Base-by-base conservation (phyloP, 2,329 filamentous ascomycete species). In the Pseudogymnoascus pannorum region DNA sequence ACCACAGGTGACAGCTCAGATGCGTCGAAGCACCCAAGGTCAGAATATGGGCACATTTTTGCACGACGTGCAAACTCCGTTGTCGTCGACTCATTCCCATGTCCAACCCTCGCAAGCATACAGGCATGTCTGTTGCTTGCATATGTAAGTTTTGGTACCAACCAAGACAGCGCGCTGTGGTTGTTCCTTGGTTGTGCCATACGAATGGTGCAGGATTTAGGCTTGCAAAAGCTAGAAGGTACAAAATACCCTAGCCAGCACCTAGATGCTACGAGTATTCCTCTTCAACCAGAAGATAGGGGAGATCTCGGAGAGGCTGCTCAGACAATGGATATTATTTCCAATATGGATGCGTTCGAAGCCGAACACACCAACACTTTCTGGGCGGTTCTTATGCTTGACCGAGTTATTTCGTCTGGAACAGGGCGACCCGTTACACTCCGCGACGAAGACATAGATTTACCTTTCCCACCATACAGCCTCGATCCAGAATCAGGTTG, bases 111-210 rank as follows among this genome's bases (percentile, higher is more conserved):
- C 1, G 88, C 88, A 24, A 90, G 90, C 8, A 89, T 94, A 0
- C 91, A 96, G 68, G 90, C 91, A 0, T 92, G 88, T 57, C 75
- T 96, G 9, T 76, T 96, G 29, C 83, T 96, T 75, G 91, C 91
- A 0, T 96, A 96, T 70, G 91, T 95, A 66, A 88, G 92, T 42
- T 96, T 96, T 67, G 92, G 91, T 1, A 89, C 89, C 11, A 90
- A 91, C 66, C 89, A 92, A 68, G 92, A 96, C 69, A 95, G 91
- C 71, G 90, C 91, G 0, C 74, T 96, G 5, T 96, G 92, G 91
- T 95, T 96, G 91, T 96, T 95, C 70, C 79, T 96, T 2, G 92
- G 91, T 0, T 87, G 93, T 58, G 87, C 91, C 0, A 96, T 96
- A 63, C 86, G 91, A 4, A 89, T 92, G 85, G 87, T 87, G 0